A percentile compares a stretch with the other conserved stretches of the same genome.
These are phyloP conservation scores for Suillus subaureus DNA, from an alignment of 768 basidiomycete genomes.

Conservation along the genomic window DNA sequence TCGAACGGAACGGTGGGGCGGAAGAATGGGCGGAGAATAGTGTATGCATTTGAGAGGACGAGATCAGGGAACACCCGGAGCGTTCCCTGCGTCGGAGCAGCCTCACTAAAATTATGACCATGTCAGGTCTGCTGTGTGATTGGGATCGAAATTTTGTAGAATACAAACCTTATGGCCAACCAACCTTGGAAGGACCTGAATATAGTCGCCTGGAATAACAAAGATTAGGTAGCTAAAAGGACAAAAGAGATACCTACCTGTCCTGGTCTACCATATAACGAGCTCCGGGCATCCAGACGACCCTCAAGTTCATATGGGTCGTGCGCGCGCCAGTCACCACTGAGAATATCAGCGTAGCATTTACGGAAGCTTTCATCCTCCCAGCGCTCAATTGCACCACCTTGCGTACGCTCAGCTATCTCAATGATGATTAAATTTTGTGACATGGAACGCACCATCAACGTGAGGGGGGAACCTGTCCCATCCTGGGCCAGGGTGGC, in stretches of 20 bases:
- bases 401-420: slow-evolving; percentile 32
- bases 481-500: slow-evolving; percentile 67
- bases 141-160: no score
- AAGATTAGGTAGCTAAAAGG: background rate
- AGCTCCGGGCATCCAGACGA: slow-evolving; percentile 61
- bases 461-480: slow-evolving; percentile 54
- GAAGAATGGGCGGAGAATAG: slow-evolving; percentile 80
- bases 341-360: slow-evolving; percentile 64
- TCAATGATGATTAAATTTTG: no score
- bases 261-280: slow-evolving; percentile 61
- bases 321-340: slow-evolving; percentile 63
- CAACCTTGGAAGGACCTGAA: slow-evolving; percentile 77
- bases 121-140: background rate
- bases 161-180: slow-evolving; percentile 61
- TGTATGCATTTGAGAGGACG: slow-evolving; percentile 67
- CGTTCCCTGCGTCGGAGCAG: slow-evolving; percentile 69
- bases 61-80: slow-evolving; percentile 70
- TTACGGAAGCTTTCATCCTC: slow-evolving; percentile 60
- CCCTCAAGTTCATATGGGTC: slow-evolving; percentile 67
- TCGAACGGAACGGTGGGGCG: slow-evolving; percentile 43
- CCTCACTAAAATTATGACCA: slow-evolving; percentile 45
- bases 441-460: slow-evolving; percentile 44
- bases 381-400: slow-evolving; percentile 78
- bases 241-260: slow-evolving; percentile 37
- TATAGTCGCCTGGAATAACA: slow-evolving; percentile 41